phyloP scores from a whole-genome alignment of 805 yeast genomes.

The Hanseniaspora mollemarum region DNA sequence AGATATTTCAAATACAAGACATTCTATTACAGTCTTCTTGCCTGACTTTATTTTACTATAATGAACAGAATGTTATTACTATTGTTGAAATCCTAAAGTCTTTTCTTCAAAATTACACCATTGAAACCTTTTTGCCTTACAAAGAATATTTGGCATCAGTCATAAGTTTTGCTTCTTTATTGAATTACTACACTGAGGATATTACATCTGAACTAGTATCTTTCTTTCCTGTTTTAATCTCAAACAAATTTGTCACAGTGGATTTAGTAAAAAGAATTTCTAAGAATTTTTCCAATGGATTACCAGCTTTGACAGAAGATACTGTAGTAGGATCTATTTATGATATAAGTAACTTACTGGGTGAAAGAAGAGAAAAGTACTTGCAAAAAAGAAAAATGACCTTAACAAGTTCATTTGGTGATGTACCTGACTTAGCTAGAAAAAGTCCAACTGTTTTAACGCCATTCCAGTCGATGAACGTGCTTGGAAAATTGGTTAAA shows the following conservation, averaged over 20 bases:
- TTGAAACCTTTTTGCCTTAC: constrained; percentile 36
- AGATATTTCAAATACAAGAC: constrained; percentile 31
- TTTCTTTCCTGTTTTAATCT: constrained; percentile 42
- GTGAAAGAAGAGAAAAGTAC: constrained; percentile 32
- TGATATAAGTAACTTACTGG: constrained; percentile 63
- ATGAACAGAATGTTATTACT: constrained; percentile 36
- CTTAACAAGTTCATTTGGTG: neutral
- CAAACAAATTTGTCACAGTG: constrained; percentile 41
- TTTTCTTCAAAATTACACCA: constrained; percentile 40
- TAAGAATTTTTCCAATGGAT: constrained; percentile 49
- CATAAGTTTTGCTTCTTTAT: constrained; percentile 45
- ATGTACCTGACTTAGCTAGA: neutral
- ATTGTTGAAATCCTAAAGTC: constrained; percentile 39
- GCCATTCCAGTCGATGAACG: constrained; percentile 13
- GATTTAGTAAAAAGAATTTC: constrained; percentile 44
- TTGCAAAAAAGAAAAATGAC: constrained; percentile 14
- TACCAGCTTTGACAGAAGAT: constrained; percentile 64
- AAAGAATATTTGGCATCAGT: constrained; percentile 40
- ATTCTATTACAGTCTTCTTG: constrained; percentile 50
- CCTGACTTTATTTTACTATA: constrained; percentile 31
- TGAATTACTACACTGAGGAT: constrained; percentile 33
- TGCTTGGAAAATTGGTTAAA: neutral
- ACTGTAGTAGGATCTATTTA: constrained; percentile 74
- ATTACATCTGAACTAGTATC: constrained; percentile 31
- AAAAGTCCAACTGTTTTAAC: constrained; percentile 1